Base-by-base conservation (phyloP, 176 grass and related monocot species). In the Eragrostis curvula region DNA sequence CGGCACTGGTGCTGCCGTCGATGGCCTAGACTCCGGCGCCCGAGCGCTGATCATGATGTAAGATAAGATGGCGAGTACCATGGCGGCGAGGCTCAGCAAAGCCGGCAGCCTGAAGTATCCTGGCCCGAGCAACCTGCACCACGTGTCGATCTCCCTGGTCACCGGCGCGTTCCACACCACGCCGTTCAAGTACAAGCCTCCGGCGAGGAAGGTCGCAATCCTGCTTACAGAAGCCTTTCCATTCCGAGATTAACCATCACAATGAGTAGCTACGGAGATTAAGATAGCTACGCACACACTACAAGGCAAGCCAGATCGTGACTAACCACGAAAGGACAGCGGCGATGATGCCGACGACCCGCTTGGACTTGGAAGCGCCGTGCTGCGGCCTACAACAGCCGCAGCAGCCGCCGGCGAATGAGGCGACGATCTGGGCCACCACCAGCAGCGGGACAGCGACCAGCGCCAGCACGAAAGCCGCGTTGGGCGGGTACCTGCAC, bases 401-500 rank as follows among this genome's bases (percentile, higher is more conserved):
- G 32, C 32, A 60, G 17, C 79, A 72, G 52, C 67, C 11, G 40
- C 76, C 63, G 70, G 36, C 53, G 17, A 7, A 7, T 3, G 11
- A 60, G 10, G 42, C 52, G 55, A 32, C 24, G 68, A 61, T 39
- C 79, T 72, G 27, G 12, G 68, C 53, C 25, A 21, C 24, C 6
- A 0, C 7, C 8, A 82, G 67, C 24, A 72, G 27, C 10, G 45
- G 5, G 23, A 70, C 24, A 3, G 85, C 27, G 11, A 7, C n/a
- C 0, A 73, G 0, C 21, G n/a, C 73, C 47, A 88, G 56, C 36
- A 5, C 10, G 21, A 66, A 63, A 9, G 86, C 73, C 0, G 73
- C 4, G 27, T 10, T 88, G 2, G 9, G 9, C 8, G 73, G 66
- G 67, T 88, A 88, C 12, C 56, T 36, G 56, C 86, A 88, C 7